phyloP scores from a whole-genome alignment of 2,329 filamentous ascomycete genomes.

The Thielaviopsis punctulata region DNA sequence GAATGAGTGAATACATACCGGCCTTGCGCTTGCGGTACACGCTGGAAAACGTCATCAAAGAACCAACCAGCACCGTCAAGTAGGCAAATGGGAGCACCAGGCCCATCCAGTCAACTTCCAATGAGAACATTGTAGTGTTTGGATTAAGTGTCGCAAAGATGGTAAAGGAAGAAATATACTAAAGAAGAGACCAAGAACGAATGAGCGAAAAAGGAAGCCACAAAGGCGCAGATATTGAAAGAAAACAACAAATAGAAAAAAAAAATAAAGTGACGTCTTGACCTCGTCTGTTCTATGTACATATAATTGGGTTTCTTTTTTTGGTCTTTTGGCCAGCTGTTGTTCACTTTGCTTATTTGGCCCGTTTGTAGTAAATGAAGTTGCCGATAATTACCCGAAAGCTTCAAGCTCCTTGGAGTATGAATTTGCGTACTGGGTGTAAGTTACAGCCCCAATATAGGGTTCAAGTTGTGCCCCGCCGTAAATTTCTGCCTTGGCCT shows the following conservation, averaged over 20 bases:
- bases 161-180: too few species aligned
- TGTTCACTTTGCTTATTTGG: slow-evolving; percentile 1
- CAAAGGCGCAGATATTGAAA: background rate
- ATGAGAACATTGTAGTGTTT: slow-evolving; percentile 26
- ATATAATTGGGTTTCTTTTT: background rate
- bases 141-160: background rate
- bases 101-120: slow-evolving; percentile 60
- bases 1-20: slow-evolving; percentile 30
- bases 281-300: background rate
- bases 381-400: slow-evolving; percentile 3
- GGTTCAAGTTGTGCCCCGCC: background rate
- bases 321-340: slow-evolving; percentile 5
- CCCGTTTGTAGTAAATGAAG: background rate
- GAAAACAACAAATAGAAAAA: background rate
- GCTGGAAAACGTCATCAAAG: slow-evolving; percentile 78
- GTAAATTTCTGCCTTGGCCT: background rate
- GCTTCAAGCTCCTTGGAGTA: background rate
- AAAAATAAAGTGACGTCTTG: slow-evolving; percentile 9
- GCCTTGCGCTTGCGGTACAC: slow-evolving; percentile 89
- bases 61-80: slow-evolving; percentile 69
- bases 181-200: background rate
- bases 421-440: background rate
- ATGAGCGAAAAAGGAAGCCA: background rate
- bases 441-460: background rate
- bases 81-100: slow-evolving; percentile 80